Evolutionary conservation across 2,329 filamentous ascomycete genomes (phyloP).

Genomic region (Coniochaeta prunicola): DNA sequence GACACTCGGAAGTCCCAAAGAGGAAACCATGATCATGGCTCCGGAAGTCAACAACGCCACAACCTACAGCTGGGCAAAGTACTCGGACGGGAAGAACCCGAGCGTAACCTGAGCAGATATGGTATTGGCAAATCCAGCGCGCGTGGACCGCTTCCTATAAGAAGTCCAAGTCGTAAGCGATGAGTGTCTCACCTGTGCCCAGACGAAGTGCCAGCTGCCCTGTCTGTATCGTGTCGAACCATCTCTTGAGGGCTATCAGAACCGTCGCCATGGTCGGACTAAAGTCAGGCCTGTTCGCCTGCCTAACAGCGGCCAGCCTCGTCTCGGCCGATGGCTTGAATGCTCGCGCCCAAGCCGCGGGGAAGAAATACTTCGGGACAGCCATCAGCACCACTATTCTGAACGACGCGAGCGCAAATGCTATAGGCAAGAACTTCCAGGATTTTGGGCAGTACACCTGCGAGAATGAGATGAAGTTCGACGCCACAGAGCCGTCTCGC

Average conservation of each 20-base stretch:
- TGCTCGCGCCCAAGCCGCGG: constrained; percentile 2
- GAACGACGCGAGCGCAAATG: constrained; percentile 44
- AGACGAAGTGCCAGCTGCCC: neutral
- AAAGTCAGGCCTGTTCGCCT: neutral
- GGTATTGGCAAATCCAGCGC: too few relatives aligned
- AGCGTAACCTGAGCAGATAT: too few relatives aligned
- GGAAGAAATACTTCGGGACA: constrained; percentile 50
- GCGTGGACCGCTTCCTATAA: neutral
- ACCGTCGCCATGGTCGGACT: neutral
- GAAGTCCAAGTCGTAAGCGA: neutral
- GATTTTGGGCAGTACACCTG: constrained; percentile 61
- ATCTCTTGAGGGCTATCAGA: neutral
- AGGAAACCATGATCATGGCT: neutral
- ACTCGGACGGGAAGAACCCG: neutral
- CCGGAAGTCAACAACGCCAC: neutral
- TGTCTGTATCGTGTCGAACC: neutral
- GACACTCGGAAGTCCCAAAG: neutral
- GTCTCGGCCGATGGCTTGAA: constrained; percentile 6
- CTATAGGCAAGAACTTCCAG: constrained; percentile 43
- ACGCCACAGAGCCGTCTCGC: constrained; percentile 49
- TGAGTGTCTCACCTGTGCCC: neutral
- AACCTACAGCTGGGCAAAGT: neutral
- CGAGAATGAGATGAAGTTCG: constrained; percentile 59
- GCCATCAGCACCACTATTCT: constrained; percentile 50
- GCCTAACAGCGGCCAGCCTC: neutral